A percentile compares a stretch with the other conserved stretches of the same genome.
Evolutionary conservation across 257 asterid species (phyloP).

Genomic region (Marsdenia floribunda): DNA sequence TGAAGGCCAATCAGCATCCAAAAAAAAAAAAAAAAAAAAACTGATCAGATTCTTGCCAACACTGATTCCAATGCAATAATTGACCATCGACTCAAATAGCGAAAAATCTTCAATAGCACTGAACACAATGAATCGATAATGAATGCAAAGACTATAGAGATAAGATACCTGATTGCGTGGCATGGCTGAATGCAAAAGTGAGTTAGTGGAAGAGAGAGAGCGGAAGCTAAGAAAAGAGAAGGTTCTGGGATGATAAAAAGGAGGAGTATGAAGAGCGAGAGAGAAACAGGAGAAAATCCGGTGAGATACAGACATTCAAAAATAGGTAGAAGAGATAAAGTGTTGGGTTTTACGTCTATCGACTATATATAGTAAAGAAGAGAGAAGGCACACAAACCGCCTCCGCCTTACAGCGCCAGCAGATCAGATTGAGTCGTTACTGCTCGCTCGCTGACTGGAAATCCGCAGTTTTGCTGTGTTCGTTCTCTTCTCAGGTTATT

Average conservation of each 20-base stretch:
- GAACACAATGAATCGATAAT: background rate
- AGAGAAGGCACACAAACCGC: constrained; percentile 1
- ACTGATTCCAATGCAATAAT: background rate
- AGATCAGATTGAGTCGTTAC: background rate
- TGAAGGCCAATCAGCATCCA: background rate
- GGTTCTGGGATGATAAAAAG: constrained; percentile 22
- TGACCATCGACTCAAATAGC: background rate
- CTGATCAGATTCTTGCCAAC: background rate
- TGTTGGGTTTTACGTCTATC: background rate
- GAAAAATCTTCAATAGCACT: background rate
- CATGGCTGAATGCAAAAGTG: constrained; percentile 33
- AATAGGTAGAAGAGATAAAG: background rate
- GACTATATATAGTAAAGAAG: constrained; percentile 15
- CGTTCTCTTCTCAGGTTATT: background rate
- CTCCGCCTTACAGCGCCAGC: constrained; percentile 7
- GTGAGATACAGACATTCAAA: constrained; percentile 48
- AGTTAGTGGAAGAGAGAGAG: constrained; percentile 16
- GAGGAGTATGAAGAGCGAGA: constrained; percentile 17
- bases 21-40: background rate
- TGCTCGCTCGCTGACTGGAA: background rate
- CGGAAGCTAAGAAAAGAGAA: constrained; percentile 18
- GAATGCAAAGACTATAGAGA: background rate
- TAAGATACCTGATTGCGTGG: constrained; percentile 52
- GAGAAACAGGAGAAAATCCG: constrained; percentile 29
- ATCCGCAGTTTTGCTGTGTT: background rate